These are phyloP conservation scores for Crithidia expoeki DNA, from an alignment of 208 protist genomes.

Conservation along the genomic window DNA sequence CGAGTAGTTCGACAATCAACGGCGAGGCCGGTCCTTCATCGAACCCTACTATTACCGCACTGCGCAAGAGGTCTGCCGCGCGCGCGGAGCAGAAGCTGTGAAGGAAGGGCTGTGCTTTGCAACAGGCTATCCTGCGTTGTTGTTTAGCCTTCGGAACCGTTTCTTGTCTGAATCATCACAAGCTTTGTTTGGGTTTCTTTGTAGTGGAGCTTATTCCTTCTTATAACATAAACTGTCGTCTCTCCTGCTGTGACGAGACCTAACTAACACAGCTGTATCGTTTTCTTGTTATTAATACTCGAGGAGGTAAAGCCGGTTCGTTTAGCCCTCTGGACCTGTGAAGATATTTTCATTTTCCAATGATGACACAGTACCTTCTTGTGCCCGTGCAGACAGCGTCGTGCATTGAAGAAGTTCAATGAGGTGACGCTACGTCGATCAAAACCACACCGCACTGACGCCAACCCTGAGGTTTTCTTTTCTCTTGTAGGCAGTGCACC, in stretches of 20 bases:
- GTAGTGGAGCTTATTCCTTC: too few species aligned
- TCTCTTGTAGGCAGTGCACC: too few species aligned
- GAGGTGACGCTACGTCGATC: too few species aligned
- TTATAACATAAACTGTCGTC: not conserved
- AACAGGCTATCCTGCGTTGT: not conserved
- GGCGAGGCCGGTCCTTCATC: constrained; percentile 2
- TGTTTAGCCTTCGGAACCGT: not conserved
- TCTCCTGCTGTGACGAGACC: not conserved
- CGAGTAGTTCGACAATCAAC: constrained; percentile 2
- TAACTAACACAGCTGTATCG: not conserved
- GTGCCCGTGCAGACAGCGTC: too few species aligned
- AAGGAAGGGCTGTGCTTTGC: not conserved
- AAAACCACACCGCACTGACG: too few species aligned
- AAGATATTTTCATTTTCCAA: too few species aligned
- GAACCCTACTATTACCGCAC: not conserved
- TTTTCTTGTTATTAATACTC: not conserved
- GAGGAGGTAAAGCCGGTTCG: too few species aligned
- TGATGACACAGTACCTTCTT: too few species aligned
- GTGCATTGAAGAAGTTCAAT: too few species aligned
- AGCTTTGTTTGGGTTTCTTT: not conserved
- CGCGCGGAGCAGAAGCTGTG: constrained; percentile 2
- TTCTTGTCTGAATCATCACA: not conserved
- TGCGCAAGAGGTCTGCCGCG: constrained; percentile 7
- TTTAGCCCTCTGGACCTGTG: too few species aligned
- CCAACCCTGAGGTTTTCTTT: too few species aligned